Evolutionary conservation across 2,329 filamentous ascomycete genomes (phyloP), one percentile per base, ranked within the genome.

Genomic region (Fusarium sambucinum): DNA sequence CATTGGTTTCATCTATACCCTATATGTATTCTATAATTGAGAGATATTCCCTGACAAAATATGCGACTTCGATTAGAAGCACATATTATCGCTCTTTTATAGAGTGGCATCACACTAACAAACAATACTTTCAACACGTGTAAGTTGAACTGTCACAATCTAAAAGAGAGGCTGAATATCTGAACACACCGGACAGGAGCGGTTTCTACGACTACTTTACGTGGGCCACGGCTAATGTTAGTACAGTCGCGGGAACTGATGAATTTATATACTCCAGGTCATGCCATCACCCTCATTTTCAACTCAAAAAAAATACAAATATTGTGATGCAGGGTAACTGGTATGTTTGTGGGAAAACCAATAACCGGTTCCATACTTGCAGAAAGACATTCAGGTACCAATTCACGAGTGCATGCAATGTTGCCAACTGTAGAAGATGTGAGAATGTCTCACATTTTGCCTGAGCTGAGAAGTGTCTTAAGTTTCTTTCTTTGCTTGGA

Each of bases 401-500:
- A 38, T 27, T 13, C 21, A 19, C 19, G 5, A 29, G 42, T 64
- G 53, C 45, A 60, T 40, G 55, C 55, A 63, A 50, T 27, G 3
- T 21, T 41, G 27, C 52, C 30, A 16, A 58, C 14, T 50, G 47
- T 50, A 44, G 30, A 41, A 29, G 16, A 25, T 30, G 13, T 30
- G 40, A 47, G 21, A 65, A 32, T 55, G 53, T 68, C 45, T 65
- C 48, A 63, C 13, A 23, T 41, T 48, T 38, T 29, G 45, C 21
- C n/a, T 13, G 37, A 66, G 52, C 38, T 68, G 64, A 52, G 45
- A 65, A 65, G 55, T 68, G 64, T 68, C 55, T 68, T 29, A 41
- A 60, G 42, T 29, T 55, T 59, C 32, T 40, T 50, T 50, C 47
- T 38, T 27, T 50, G 23, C 44, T 51, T 65, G 53, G 40, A 53